phyloP scores from a whole-genome alignment of 2,329 filamentous ascomycete genomes.

The Hypomyces rosellus region DNA sequence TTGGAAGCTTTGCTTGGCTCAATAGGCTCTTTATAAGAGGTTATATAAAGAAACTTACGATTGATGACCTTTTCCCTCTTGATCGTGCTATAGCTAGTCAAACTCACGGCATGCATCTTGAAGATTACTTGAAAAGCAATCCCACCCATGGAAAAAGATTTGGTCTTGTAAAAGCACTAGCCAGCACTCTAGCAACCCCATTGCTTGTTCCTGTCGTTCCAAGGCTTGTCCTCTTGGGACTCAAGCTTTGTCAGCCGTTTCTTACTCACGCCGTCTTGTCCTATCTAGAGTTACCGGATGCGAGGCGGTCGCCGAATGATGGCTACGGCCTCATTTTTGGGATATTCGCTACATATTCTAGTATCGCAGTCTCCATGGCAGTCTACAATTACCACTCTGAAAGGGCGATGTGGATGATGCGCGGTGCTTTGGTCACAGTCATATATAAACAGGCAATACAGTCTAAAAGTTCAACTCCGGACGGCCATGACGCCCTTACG shows the following conservation, averaged over 20 bases:
- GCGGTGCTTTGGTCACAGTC: constrained; percentile 26
- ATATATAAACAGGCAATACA: constrained; percentile 30
- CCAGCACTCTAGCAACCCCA: constrained; percentile 20
- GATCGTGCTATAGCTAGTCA: constrained; percentile 22
- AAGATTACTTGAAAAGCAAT: neutral
- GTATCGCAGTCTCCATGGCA: constrained; percentile 28
- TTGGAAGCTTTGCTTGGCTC: constrained; percentile 30
- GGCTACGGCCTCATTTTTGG: constrained; percentile 40
- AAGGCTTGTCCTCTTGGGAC: constrained; percentile 26
- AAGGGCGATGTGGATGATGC: constrained; percentile 7
- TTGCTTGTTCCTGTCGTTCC: constrained; percentile 26
- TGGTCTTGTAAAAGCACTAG: neutral
- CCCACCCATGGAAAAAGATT: neutral
- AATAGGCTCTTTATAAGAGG: constrained; percentile 30
- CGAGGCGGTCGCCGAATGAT: constrained; percentile 13
- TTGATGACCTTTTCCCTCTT: constrained; percentile 30
- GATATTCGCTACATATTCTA: constrained; percentile 31
- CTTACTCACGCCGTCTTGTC: constrained; percentile 33
- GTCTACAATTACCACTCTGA: constrained; percentile 3
- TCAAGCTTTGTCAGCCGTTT: constrained; percentile 33
- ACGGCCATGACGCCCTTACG: constrained; percentile 37
- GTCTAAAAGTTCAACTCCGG: constrained; percentile 25
- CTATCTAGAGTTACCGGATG: constrained; percentile 24
- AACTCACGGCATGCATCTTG: constrained; percentile 15
- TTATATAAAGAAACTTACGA: constrained; percentile 26